Percentiles rank a stretch among this genome's conserved stretches.
phyloP scores from a whole-genome alignment of 495 filamentous ascomycete species.

The Pseudoneurospora amorphoporcata region DNA sequence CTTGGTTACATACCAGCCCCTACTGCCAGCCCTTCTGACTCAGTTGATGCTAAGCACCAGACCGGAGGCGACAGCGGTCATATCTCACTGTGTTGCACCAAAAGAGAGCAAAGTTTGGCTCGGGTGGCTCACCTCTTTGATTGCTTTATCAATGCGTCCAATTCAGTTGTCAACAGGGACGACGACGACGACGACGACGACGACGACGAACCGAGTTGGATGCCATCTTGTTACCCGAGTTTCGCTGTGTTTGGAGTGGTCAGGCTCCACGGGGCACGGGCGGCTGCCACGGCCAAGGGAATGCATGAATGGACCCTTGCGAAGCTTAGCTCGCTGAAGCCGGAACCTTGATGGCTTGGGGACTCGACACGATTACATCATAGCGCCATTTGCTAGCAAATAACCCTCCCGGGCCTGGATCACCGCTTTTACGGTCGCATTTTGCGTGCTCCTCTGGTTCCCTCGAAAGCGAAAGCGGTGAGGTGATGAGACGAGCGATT shows the following conservation, averaged over 20 bases:
- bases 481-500: not conserved
- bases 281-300: not conserved
- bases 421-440: not conserved
- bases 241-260: not conserved
- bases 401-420: not conserved
- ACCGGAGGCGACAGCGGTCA: not conserved
- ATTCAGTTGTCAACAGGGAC: not conserved
- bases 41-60: not conserved
- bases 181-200: not conserved
- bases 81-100: not conserved
- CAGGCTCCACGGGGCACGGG: not conserved
- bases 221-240: not conserved
- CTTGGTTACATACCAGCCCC: not conserved
- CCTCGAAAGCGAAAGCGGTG: not conserved
- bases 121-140: not conserved
- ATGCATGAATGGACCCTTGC: not conserved
- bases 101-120: not conserved
- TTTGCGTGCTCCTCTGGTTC: not conserved
- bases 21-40: not conserved
- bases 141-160: not conserved
- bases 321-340: not conserved
- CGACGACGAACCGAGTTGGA: not conserved
- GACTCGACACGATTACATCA: not conserved
- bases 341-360: not conserved
- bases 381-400: not conserved